Conservation (phyloP, 441 rosid species). For the Pelargonium citronellum region DNA sequence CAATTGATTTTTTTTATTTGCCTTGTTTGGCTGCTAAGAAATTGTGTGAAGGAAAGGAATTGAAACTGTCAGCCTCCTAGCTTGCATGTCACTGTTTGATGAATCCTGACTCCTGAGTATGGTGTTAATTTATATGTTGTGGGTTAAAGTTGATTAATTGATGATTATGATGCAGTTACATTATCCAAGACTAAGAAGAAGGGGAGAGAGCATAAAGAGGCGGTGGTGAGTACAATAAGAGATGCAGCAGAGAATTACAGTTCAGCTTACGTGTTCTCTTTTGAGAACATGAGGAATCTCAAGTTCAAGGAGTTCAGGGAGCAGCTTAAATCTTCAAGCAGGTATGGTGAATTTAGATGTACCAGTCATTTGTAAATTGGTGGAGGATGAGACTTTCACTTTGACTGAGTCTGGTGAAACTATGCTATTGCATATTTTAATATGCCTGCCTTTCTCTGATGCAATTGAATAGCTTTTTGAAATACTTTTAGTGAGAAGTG, state of each 20-base stretch:
- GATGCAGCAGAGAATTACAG: constrained; percentile 57
- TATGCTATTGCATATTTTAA: no score
- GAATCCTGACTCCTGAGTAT: background rate
- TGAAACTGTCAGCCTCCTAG: background rate
- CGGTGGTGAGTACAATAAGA: constrained; percentile 58
- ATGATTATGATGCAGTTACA: constrained; percentile 45
- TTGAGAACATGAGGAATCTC: constrained; percentile 93
- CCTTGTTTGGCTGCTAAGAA: background rate
- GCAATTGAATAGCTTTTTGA: no score
- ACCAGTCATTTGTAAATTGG: no score
- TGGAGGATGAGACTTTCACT: no score
- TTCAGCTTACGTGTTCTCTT: constrained; percentile 71
- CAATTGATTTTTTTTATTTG: background rate
- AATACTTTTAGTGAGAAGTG: no score
- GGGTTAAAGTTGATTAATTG: background rate
- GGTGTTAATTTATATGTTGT: background rate
- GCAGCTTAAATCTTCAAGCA: constrained; percentile 71
- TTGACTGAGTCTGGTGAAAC: no score
- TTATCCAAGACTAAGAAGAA: constrained; percentile 93
- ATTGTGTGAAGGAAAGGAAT: background rate
- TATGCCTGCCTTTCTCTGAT: no score
- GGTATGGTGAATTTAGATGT: constrained; percentile 34
- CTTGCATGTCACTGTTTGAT: background rate
- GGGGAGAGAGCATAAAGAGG: constrained; percentile 84
- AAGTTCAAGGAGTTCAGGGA: constrained; percentile 92